phyloP scores from a whole-genome alignment of 2,329 filamentous ascomycete species.

The Leptographium radiaticola region DNA sequence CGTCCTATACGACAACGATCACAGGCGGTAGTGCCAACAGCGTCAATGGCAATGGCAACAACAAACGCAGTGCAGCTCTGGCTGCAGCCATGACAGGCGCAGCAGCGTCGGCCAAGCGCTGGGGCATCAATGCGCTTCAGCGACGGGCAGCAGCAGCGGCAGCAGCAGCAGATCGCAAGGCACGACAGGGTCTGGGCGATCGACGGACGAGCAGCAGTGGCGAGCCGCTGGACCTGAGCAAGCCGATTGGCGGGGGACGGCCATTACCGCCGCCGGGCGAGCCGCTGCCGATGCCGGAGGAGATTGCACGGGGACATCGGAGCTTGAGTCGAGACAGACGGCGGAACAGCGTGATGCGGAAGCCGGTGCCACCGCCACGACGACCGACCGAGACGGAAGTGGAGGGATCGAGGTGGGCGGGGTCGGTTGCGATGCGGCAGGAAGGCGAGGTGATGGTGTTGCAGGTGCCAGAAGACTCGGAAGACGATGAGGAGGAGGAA shows the following conservation, averaged over 20 bases:
- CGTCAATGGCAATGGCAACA: background rate
- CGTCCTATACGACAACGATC: background rate
- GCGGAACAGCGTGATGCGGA: background rate
- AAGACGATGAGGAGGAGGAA: constrained; percentile 1
- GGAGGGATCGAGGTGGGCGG: background rate
- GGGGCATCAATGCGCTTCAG: constrained; percentile 45
- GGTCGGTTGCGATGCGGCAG: background rate
- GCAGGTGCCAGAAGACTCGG: constrained; percentile 9
- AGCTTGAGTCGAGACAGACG: background rate
- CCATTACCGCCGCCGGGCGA: constrained; percentile 71
- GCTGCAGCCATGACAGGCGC: constrained; percentile 39
- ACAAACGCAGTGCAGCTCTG: constrained; percentile 33
- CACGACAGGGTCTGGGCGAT: background rate
- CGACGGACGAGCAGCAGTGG: constrained; percentile 3
- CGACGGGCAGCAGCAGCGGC: constrained; percentile 18
- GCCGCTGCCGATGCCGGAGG: constrained; percentile 55
- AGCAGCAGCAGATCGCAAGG: constrained; percentile 5
- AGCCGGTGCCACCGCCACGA: background rate
- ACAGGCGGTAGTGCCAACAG: background rate
- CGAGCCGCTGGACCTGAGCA: constrained; percentile 30
- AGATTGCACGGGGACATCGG: background rate
- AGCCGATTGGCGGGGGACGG: constrained; percentile 72
- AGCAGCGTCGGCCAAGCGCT: constrained; percentile 42
- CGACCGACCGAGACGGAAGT: background rate
- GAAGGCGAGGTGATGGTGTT: constrained; percentile 9